Percentiles rank a stretch among this genome's conserved stretches.
phyloP scores from a whole-genome alignment of 352 stramenopile species.

The Thalassiosira gravida region DNA sequence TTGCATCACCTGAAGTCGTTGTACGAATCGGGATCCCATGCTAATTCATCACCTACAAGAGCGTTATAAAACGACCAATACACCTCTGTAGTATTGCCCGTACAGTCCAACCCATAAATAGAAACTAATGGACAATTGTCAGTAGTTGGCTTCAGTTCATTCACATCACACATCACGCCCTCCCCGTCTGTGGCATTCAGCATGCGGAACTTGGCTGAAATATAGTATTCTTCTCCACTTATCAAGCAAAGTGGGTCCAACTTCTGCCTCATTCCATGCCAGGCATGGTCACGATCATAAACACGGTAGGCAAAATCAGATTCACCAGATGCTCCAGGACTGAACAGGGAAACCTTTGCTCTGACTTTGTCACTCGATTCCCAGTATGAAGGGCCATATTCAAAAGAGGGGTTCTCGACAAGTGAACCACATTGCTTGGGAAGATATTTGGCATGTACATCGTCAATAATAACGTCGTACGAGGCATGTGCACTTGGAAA shows the following conservation, averaged over 20 bases:
- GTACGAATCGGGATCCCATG: constrained; percentile 35
- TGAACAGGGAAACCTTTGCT: constrained; percentile 33
- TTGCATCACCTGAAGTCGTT: constrained; percentile 45
- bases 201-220: constrained; percentile 58
- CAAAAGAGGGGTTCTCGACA: constrained; percentile 53
- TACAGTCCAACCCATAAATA: constrained; percentile 45
- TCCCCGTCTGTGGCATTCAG: constrained; percentile 41
- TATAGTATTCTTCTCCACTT: constrained; percentile 43
- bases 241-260: constrained; percentile 57
- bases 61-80: constrained; percentile 60
- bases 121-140: constrained; percentile 50
- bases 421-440: constrained; percentile 44
- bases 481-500: constrained; percentile 32
- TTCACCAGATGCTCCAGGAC: constrained; percentile 35
- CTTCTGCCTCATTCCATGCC: constrained; percentile 40
- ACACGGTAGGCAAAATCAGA: constrained; percentile 50
- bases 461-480: constrained; percentile 55
- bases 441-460: constrained; percentile 40
- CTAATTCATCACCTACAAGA: constrained; percentile 14
- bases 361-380: constrained; percentile 28
- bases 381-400: constrained; percentile 43
- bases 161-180: constrained; percentile 46
- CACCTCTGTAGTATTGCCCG: constrained; percentile 21
- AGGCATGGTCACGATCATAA: constrained; percentile 43
- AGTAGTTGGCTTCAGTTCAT: constrained; percentile 26